A percentile compares a stretch with the other conserved stretches of the same genome.
Conservation (phyloP, 164 flowering plant genomes). For the Magnolia sinica region DNA sequence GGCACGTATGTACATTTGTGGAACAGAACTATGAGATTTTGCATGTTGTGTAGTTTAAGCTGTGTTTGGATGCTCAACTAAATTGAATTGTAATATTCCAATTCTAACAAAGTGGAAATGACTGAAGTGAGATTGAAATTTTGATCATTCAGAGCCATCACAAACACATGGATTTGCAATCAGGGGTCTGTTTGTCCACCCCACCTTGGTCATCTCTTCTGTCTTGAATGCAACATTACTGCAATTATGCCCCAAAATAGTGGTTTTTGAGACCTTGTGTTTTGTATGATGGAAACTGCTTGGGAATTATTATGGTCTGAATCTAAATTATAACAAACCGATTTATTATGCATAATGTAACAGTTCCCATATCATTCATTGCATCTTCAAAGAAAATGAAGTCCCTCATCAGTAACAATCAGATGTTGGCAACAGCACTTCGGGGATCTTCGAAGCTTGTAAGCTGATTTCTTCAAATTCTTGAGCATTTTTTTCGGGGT, state of each 20-base stretch:
- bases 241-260: not conserved
- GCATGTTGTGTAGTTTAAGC: not conserved
- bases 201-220: not conserved
- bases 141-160: not conserved
- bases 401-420: slow-evolving; percentile 48
- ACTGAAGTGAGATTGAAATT: not conserved
- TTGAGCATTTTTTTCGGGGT: too few relatives aligned
- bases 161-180: not conserved
- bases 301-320: not conserved
- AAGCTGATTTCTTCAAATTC: slow-evolving; percentile 15
- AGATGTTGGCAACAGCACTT: slow-evolving; percentile 68
- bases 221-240: not conserved
- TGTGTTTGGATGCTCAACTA: not conserved
- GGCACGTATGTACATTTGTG: too few relatives aligned
- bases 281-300: not conserved
- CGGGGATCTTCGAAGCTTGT: slow-evolving; percentile 81
- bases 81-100: not conserved
- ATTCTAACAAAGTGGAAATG: not conserved
- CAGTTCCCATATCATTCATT: slow-evolving; percentile 79
- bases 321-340: not conserved
- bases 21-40: not conserved
- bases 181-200: not conserved
- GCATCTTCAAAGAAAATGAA: slow-evolving; percentile 85
- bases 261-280: not conserved
- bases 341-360: not conserved